phyloP scores from a whole-genome alignment of 2,329 filamentous ascomycete species.

The Ceratocystiopsis minuta region DNA sequence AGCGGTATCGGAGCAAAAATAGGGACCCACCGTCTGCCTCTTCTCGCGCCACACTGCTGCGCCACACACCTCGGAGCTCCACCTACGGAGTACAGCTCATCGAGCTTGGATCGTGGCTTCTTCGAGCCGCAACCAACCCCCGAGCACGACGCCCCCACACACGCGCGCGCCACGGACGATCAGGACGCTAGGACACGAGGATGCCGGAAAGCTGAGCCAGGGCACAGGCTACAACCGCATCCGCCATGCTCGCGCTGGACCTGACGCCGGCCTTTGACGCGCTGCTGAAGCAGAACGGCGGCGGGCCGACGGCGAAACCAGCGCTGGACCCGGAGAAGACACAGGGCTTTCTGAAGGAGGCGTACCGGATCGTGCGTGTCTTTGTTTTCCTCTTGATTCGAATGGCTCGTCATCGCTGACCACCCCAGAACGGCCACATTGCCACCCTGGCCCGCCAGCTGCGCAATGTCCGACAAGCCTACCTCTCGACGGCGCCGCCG shows the following conservation, averaged over 20 bases:
- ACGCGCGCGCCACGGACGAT: not conserved
- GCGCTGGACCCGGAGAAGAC: constrained; percentile 34
- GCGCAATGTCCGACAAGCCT: constrained; percentile 67
- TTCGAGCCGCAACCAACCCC: too few relatives aligned
- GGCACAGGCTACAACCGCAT: too few relatives aligned
- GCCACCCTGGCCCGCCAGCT: constrained; percentile 64
- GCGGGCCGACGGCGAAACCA: constrained; percentile 8
- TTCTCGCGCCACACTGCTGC: too few relatives aligned
- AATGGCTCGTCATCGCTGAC: not conserved
- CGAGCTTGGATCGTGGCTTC: too few relatives aligned
- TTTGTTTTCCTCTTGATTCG: not conserved
- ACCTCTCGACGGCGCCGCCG: constrained; percentile 64
- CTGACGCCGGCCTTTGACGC: constrained; percentile 53
- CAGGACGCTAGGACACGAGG: not conserved
- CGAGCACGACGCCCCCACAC: too few relatives aligned
- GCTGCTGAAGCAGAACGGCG: constrained; percentile 31
- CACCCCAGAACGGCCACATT: constrained; percentile 61
- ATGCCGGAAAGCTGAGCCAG: not conserved
- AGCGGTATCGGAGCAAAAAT: too few relatives aligned
- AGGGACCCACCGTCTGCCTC: too few relatives aligned
- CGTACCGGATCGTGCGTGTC: constrained; percentile 64
- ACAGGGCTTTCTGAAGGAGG: constrained; percentile 84
- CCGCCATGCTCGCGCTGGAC: constrained; percentile 25
- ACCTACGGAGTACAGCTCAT: too few relatives aligned
- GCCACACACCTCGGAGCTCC: too few relatives aligned